Evolutionary conservation across 2,329 filamentous ascomycete species (phyloP).

Genomic region (Alternaria infectoria): DNA sequence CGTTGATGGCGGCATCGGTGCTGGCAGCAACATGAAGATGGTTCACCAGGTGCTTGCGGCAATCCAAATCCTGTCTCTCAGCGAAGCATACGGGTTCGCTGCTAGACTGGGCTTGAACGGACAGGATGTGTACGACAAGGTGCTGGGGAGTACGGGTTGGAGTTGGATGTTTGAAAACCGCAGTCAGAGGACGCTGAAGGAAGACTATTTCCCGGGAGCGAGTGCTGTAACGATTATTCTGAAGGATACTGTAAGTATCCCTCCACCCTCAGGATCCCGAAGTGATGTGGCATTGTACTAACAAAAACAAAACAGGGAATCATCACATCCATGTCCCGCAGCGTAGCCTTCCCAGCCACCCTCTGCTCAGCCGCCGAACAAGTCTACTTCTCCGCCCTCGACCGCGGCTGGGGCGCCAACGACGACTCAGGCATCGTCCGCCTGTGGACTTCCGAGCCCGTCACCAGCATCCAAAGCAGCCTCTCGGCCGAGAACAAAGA

Average conservation of each 20-base stretch:
- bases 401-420: slow-evolving; percentile 62
- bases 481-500: slow-evolving; percentile 35
- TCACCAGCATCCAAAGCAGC: slow-evolving; percentile 38
- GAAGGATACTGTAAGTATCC: slow-evolving; percentile 50
- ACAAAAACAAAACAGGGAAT: slow-evolving; percentile 55
- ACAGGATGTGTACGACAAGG: slow-evolving; percentile 55
- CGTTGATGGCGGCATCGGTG: slow-evolving; percentile 59
- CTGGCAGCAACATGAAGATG: slow-evolving; percentile 64
- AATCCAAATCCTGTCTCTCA: slow-evolving; percentile 62
- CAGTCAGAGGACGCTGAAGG: slow-evolving; percentile 60
- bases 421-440: slow-evolving; percentile 65
- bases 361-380: slow-evolving; percentile 70
- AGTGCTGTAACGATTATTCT: slow-evolving; percentile 56
- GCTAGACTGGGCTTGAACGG: slow-evolving; percentile 61
- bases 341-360: slow-evolving; percentile 64
- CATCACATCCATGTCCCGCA: slow-evolving; percentile 69
- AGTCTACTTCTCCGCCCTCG: slow-evolving; percentile 65
- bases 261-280: neutral
- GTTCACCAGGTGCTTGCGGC: slow-evolving; percentile 65
- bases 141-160: slow-evolving; percentile 54
- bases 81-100: slow-evolving; percentile 64
- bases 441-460: slow-evolving; percentile 55
- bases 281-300: neutral
- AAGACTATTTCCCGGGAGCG: slow-evolving; percentile 56
- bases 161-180: slow-evolving; percentile 65